These are phyloP conservation scores for Lipomyces orientalis DNA, from an alignment of 805 yeast genomes.

Conservation along the genomic window DNA sequence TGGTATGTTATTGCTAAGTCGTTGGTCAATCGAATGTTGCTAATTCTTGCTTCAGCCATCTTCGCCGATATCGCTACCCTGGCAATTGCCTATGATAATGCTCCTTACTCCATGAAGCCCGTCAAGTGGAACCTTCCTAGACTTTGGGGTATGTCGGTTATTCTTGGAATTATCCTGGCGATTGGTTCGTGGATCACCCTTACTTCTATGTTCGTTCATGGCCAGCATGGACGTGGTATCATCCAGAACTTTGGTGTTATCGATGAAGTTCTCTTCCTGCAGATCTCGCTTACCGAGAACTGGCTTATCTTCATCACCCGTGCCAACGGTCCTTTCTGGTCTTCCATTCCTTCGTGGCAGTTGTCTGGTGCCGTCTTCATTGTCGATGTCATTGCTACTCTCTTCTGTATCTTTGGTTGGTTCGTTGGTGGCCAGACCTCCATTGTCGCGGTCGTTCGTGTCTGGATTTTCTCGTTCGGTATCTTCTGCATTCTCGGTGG, in stretches of 20 bases:
- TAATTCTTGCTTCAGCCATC: conserved; percentile 66
- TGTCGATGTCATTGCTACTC: conserved; percentile 90
- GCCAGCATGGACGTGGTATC: conserved; percentile 51
- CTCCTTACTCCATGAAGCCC: conserved; percentile 91
- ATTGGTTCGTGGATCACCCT: conserved; percentile 90
- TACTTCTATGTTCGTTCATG: conserved; percentile 85
- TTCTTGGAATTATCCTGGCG: conserved; percentile 71
- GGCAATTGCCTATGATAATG: conserved; percentile 88
- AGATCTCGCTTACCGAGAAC: conserved; percentile 93
- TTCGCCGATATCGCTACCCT: conserved; percentile 84
- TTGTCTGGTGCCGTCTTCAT: conserved; percentile 88
- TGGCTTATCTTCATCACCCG: conserved; percentile 97
- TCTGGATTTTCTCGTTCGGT: conserved; percentile 96
- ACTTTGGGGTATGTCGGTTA: conserved; percentile 81
- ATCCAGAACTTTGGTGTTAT: conserved; percentile 94
- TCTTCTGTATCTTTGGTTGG: conserved; percentile 95
- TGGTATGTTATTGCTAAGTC: background rate
- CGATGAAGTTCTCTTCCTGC: conserved; percentile 92
- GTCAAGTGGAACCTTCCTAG: conserved; percentile 97
- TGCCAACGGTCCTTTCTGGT: conserved; percentile 99
- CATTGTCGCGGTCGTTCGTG: conserved; percentile 90
- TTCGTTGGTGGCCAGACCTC: conserved; percentile 98
- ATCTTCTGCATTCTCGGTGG: conserved; percentile 96
- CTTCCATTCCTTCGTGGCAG: conserved; percentile 95
- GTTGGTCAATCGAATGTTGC: background rate